phyloP scores from a whole-genome alignment of 148 eudicot genomes.

The Rhododendron henanense region DNA sequence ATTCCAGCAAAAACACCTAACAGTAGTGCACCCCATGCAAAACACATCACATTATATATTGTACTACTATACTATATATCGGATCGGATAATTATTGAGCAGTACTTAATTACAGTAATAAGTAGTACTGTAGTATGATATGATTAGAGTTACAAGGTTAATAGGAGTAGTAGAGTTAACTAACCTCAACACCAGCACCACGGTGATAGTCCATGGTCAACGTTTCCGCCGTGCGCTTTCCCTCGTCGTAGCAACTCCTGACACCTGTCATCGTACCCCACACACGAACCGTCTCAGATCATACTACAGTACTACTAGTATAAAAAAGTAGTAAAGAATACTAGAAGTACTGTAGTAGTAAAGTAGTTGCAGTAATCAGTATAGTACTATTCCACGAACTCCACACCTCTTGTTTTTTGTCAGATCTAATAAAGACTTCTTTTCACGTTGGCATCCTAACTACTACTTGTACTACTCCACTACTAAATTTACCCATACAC shows the following conservation, averaged over 20 bases:
- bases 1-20: background rate
- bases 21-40: background rate
- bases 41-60: too few species aligned
- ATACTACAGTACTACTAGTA: too few species aligned
- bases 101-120: too few species aligned
- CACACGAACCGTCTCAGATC: too few species aligned
- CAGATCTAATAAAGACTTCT: background rate
- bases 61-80: too few species aligned
- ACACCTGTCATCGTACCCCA: conserved; percentile 58
- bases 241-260: conserved; percentile 96
- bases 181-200: conserved; percentile 95
- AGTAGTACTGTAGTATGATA: too few species aligned
- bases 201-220: conserved; percentile 99
- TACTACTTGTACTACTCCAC: too few species aligned
- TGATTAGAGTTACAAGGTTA: too few species aligned
- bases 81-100: too few species aligned
- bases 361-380: background rate
- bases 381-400: background rate
- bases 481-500: background rate
- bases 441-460: background rate
- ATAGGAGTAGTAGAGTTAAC: background rate
- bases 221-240: conserved; percentile 94
- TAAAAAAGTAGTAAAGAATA: too few species aligned
- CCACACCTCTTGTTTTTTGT: background rate
- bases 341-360: too few species aligned